Evolutionary conservation across 2,329 filamentous ascomycete species (phyloP), one percentile per base, ranked within the genome.

Genomic region (Hypoxylon sp.): DNA sequence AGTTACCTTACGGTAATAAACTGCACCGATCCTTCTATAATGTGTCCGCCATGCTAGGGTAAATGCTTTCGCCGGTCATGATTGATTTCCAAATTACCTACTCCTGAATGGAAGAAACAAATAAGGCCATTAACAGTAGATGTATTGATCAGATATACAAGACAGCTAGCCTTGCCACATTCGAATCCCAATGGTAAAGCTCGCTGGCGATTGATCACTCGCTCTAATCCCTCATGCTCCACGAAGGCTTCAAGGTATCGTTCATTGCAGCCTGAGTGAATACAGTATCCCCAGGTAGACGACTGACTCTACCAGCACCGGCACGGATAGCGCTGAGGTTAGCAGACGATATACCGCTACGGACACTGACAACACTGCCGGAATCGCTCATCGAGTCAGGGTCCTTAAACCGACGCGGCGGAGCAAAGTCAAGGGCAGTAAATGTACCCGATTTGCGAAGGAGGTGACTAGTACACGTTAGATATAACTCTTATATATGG

Each of bases 221-320:
- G 53, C 49, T 49, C 48, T 77, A 84, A 58, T 79, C 75, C 63
- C 86, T 84, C 81, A 89, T 85, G 70, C 77, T 80, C 88, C 87
- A 90, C 57, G 81, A 80, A 46, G 88, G 88, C 80, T 89, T 90
- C 67, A 90, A 82, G 72, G 83, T 82, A 70, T 89, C 80, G 63
- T 82, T 80, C 78, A 95, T 80, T 62, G 93, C 88, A 34, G 91
- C 87, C 75, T 85, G 86, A 2, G 93, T 94, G 71, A 94, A 94
- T 63, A 97, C 93, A 46, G 90, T 87, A 72, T 94, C 93, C 63
- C 89, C 90, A 0, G 94, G 94, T 67, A 98, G 86, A 53, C 92
- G 90, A 77, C 93, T 96, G 71, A 98, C 89, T 69, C 94, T 92
- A 75, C 97, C 95, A 49, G 93, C 94, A 71, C 94, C 94, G 63